A percentile compares a stretch with the other conserved stretches of the same genome.
Evolutionary conservation across 805 yeast species (phyloP).

Genomic region (Kodamaea kaohsiungensis): DNA sequence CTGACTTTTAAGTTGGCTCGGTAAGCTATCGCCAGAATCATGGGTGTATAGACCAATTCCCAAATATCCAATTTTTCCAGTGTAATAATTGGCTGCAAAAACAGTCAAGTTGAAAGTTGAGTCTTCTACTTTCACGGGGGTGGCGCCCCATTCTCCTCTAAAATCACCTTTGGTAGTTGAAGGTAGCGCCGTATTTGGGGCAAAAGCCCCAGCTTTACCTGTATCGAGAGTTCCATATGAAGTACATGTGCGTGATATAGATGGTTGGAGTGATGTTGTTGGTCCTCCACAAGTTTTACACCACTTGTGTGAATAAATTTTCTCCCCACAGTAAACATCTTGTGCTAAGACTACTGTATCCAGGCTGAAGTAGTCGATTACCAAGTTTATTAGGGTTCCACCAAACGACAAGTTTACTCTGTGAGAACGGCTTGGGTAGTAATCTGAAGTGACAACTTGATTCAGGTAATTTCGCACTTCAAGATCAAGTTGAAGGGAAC

Average conservation of each 20-base stretch:
- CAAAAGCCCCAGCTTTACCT: background rate
- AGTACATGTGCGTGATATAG: background rate
- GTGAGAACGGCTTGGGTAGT: no score
- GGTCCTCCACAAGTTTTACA: background rate
- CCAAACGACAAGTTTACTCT: background rate
- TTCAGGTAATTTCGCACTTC: no score
- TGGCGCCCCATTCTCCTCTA: background rate
- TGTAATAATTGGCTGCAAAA: background rate
- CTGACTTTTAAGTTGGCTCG: constrained; percentile 26
- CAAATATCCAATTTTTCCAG: no score
- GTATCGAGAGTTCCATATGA: background rate
- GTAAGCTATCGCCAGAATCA: constrained; percentile 43
- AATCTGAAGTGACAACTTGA: no score
- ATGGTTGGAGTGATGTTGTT: background rate
- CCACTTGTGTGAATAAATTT: background rate
- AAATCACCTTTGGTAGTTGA: background rate
- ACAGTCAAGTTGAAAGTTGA: background rate
- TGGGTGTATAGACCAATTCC: no score
- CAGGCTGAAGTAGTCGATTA: background rate
- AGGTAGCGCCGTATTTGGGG: background rate
- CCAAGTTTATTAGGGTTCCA: background rate
- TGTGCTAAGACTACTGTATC: background rate
- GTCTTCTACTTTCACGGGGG: background rate
- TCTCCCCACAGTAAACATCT: background rate
- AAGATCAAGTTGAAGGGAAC: no score